These are phyloP conservation scores for Cladosporium sphaerospermum DNA, from an alignment of 2,329 filamentous ascomycete species.

Conservation along the genomic window DNA sequence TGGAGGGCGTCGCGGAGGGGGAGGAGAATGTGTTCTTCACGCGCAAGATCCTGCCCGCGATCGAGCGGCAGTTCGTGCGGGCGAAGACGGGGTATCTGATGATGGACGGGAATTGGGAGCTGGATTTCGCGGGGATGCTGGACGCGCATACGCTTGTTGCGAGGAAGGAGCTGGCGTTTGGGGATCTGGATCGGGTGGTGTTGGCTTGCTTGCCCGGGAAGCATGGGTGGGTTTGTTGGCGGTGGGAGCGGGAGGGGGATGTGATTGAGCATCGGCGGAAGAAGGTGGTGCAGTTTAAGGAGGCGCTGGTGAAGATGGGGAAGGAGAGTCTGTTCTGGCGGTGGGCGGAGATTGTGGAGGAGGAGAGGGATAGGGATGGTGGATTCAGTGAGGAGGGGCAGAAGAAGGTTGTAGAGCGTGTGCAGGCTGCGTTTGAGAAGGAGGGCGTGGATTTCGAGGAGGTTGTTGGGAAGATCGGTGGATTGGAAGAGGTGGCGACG, in stretches of 20 bases:
- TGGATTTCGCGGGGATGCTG: conserved; percentile 80
- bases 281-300: conserved; percentile 75
- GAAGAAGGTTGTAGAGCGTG: conserved; percentile 63
- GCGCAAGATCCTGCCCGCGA: conserved; percentile 59
- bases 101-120: conserved; percentile 77
- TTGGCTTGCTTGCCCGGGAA: conserved; percentile 62
- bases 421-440: conserved; percentile 66
- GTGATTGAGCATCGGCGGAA: conserved; percentile 58
- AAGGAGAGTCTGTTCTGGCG: conserved; percentile 87
- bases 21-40: conserved; percentile 52
- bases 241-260: conserved; percentile 36
- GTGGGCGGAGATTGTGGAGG: conserved; percentile 91
- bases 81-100: conserved; percentile 84
- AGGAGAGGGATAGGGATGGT: conserved; percentile 70
- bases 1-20: conserved; percentile 48
- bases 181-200: conserved; percentile 67
- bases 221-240: conserved; percentile 51
- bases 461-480: conserved; percentile 67
- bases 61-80: conserved; percentile 58
- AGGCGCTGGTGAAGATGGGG: conserved; percentile 65
- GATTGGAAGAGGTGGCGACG: conserved; percentile 46
- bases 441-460: conserved; percentile 76
- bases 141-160: conserved; percentile 60
- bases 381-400: conserved; percentile 73
- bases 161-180: conserved; percentile 50